phyloP scores from a whole-genome alignment of 331 rosid genomes.

The Telfairia occidentalis region DNA sequence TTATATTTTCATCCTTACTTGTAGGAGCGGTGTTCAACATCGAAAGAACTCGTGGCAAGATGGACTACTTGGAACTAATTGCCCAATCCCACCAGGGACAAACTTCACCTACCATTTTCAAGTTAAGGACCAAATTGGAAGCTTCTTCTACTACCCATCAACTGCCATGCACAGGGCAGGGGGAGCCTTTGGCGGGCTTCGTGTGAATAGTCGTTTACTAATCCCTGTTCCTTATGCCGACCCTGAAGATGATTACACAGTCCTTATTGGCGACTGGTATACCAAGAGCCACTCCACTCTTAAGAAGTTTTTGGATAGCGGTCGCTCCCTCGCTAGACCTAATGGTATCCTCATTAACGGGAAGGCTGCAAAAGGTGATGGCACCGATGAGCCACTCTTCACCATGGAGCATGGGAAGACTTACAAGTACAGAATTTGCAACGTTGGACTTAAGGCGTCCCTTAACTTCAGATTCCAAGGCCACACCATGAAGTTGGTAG shows the following conservation, averaged over 20 bases:
- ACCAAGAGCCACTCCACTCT: constrained; percentile 32
- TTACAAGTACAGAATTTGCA: constrained; percentile 52
- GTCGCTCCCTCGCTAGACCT: constrained; percentile 43
- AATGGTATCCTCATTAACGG: constrained; percentile 51
- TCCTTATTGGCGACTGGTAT: constrained; percentile 54
- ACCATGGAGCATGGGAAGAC: constrained; percentile 49
- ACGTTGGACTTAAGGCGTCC: constrained; percentile 36
- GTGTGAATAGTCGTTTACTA: constrained; percentile 40
- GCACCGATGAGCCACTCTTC: constrained; percentile 36
- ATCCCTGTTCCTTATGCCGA: constrained; percentile 54
- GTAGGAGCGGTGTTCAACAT: constrained; percentile 62
- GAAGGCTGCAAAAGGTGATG: constrained; percentile 35
- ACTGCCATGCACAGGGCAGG: constrained; percentile 39
- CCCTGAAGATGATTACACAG: constrained; percentile 58
- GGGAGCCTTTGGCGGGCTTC: constrained; percentile 57
- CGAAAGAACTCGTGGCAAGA: constrained; percentile 68
- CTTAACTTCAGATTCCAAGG: constrained; percentile 58
- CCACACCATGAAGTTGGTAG: constrained; percentile 46
- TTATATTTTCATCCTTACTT: too few relatives aligned
- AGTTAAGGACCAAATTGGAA: constrained; percentile 69
- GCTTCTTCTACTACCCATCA: constrained; percentile 44
- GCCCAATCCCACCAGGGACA: constrained; percentile 51
- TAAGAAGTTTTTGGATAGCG: constrained; percentile 29
- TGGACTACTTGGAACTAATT: constrained; percentile 35
- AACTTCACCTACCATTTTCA: constrained; percentile 57